phyloP scores from a whole-genome alignment of 495 filamentous ascomycete genomes.

The Thozetella sp. region DNA sequence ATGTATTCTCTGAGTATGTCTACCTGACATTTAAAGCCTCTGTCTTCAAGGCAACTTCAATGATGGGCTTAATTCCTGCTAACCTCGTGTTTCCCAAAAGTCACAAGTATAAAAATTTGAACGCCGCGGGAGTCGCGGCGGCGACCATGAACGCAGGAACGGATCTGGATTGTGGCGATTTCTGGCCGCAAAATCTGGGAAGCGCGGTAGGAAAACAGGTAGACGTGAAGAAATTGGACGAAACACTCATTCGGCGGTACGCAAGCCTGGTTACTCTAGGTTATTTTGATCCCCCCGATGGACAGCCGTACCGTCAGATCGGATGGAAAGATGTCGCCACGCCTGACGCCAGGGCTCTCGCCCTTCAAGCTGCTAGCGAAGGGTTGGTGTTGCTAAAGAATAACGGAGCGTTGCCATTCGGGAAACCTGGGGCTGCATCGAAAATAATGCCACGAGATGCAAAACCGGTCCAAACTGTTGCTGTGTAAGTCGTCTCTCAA shows the following conservation, averaged over 20 bases:
- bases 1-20: slow-evolving; percentile 48
- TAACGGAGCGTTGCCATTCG: slow-evolving; percentile 54
- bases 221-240: slow-evolving; percentile 38
- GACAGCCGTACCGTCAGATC: slow-evolving; percentile 50
- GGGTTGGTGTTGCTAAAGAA: slow-evolving; percentile 66
- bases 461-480: slow-evolving; percentile 33
- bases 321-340: slow-evolving; percentile 53
- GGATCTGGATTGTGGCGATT: slow-evolving; percentile 63
- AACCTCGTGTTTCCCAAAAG: background rate
- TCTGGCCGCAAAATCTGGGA: slow-evolving; percentile 51
- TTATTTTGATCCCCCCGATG: slow-evolving; percentile 56
- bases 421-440: slow-evolving; percentile 17
- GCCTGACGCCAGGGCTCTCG: slow-evolving; percentile 52
- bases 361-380: slow-evolving; percentile 59
- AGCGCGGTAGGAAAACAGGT: background rate
- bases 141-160: slow-evolving; percentile 60
- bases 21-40: too few relatives aligned
- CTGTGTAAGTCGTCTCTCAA: background rate
- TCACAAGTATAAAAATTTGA: slow-evolving; percentile 51
- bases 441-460: slow-evolving; percentile 20
- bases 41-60: too few relatives aligned
- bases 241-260: slow-evolving; percentile 57
- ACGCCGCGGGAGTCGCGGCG: slow-evolving; percentile 47
- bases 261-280: slow-evolving; percentile 55
- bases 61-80: too few relatives aligned